Percentiles rank a stretch among this genome's conserved stretches.
Conservation (phyloP, 352 stramenopile species). For the Peronospora destructor region DNA sequence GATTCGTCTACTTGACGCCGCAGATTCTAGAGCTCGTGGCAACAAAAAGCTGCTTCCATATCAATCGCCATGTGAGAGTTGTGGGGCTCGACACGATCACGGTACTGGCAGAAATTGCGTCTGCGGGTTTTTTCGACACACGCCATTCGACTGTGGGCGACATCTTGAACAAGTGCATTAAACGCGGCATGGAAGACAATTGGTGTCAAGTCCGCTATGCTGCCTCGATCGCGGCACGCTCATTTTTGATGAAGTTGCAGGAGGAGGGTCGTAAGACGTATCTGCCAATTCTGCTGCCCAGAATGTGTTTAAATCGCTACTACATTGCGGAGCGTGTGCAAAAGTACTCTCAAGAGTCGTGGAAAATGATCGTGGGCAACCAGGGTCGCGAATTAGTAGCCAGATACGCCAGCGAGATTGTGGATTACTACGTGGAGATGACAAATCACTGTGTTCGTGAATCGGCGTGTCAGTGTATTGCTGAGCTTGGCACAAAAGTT, state of each 20-base stretch:
- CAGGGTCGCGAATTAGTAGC: constrained; percentile 80
- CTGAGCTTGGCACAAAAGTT: constrained; percentile 91
- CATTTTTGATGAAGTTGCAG: constrained; percentile 81
- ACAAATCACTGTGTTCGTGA: constrained; percentile 94
- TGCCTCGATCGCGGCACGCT: constrained; percentile 86
- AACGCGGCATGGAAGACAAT: constrained; percentile 90
- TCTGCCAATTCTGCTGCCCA: constrained; percentile 80
- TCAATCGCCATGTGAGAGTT: constrained; percentile 93
- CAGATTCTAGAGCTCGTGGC: constrained; percentile 64
- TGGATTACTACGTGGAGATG: constrained; percentile 94
- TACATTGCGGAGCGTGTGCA: constrained; percentile 96
- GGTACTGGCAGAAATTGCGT: constrained; percentile 43
- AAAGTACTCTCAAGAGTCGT: constrained; percentile 94
- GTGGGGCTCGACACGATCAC: constrained; percentile 83
- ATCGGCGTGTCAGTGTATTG: constrained; percentile 92
- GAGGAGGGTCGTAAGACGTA: constrained; percentile 47
- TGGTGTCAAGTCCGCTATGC: constrained; percentile 96
- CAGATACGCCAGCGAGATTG: constrained; percentile 83
- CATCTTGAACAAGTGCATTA: constrained; percentile 52
- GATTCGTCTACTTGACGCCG: constrained; percentile 58
- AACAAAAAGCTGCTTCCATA: constrained; percentile 83
- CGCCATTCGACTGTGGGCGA: constrained; percentile 39
- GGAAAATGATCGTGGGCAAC: constrained; percentile 85
- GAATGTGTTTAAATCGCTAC: constrained; percentile 96
- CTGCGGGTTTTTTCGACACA: constrained; percentile 39